Conservation (phyloP, 495 filamentous ascomycete species). For the Podospora fimiseda region DNA sequence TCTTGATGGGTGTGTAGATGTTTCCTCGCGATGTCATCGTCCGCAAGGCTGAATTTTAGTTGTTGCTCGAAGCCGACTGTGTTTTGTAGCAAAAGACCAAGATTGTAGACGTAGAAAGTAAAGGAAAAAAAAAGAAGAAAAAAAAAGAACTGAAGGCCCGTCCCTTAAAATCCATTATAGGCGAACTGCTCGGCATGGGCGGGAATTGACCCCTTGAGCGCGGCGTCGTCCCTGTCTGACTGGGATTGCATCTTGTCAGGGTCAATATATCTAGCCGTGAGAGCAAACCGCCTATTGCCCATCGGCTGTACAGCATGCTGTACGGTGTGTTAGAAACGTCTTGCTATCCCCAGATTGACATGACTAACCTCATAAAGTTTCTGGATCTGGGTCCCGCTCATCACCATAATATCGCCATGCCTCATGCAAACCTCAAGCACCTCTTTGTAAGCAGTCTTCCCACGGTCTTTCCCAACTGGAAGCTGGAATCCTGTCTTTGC, state of each 20-base stretch:
- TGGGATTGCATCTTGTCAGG: constrained; percentile 33
- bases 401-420: constrained; percentile 79
- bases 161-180: constrained; percentile 22
- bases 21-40: no score
- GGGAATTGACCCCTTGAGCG: constrained; percentile 32
- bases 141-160: no score
- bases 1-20: no score
- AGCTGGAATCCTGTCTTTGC: constrained; percentile 41
- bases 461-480: constrained; percentile 22
- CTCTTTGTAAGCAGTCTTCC: constrained; percentile 18
- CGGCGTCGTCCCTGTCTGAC: constrained; percentile 21
- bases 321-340: constrained; percentile 14
- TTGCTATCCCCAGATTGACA: background rate
- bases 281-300: constrained; percentile 58
- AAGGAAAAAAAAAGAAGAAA: no score
- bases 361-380: constrained; percentile 60
- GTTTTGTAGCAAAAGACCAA: no score
- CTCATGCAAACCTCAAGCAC: constrained; percentile 42
- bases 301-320: constrained; percentile 57
- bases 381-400: constrained; percentile 71
- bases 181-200: constrained; percentile 13
- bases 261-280: constrained; percentile 53
- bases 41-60: no score
- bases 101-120: no score
- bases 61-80: no score